A percentile compares a stretch with the other conserved stretches of the same genome.
Conservation (phyloP, 1,139 yeast species). For the Sugiyamaella grinbergsii region DNA sequence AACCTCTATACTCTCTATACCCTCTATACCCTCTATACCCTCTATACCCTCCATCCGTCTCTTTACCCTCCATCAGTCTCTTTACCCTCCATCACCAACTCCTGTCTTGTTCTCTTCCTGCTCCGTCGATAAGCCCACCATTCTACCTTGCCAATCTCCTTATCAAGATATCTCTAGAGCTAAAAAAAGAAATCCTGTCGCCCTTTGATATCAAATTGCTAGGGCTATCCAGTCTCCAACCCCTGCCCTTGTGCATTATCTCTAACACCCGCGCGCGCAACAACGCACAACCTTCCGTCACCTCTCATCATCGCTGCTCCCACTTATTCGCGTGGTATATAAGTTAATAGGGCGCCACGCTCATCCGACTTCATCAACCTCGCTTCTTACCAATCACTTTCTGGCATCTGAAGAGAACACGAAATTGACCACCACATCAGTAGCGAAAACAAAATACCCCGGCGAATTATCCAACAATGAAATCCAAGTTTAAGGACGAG, state of each 20-base stretch:
- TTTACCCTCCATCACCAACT: no score
- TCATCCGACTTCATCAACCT: not conserved
- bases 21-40: no score
- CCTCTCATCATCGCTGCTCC: not conserved
- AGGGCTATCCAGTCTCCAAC: not conserved
- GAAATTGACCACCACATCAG: not conserved
- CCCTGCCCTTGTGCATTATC: slow-evolving; percentile 2
- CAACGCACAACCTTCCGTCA: not conserved
- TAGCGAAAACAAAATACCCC: not conserved
- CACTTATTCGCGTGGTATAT: slow-evolving; percentile 3
- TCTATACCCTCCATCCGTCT: no score
- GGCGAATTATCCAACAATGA: slow-evolving; percentile 46
- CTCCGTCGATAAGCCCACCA: no score
- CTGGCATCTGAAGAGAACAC: not conserved
- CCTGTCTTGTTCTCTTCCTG: no score
- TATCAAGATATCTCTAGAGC: no score
- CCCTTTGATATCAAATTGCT: not conserved
- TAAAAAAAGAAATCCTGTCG: no score
- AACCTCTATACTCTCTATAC: no score
- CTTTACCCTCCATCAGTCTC: no score
- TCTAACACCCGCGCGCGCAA: not conserved
- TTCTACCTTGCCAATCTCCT: no score
- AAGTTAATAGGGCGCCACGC: slow-evolving; percentile 15
- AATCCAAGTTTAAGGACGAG: slow-evolving; percentile 92
- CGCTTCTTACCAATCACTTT: slow-evolving; percentile 8